Evolutionary conservation across 108 stramenopile species (phyloP), one percentile per base, ranked within the genome.

Genomic region (Mayamaea pseudoterrestris): DNA sequence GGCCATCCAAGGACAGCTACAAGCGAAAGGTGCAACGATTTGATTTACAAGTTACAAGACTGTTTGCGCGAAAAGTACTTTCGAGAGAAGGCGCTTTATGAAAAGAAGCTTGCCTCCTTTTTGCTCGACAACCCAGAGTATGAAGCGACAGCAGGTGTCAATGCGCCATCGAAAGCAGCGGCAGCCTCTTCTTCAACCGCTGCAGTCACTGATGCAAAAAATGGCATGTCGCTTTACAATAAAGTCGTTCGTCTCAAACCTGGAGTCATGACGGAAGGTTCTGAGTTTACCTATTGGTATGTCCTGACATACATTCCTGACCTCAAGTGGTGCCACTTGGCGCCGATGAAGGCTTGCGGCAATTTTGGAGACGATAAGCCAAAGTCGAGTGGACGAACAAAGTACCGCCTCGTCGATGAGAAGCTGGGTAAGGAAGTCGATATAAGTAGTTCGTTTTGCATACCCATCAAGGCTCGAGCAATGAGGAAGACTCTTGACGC

Each of bases 301-400:
- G 90, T 88, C 5, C 43, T 88, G 39, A 88, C 85, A 2, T 93
- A 67, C 53, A 83, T 93, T 37, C 85, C 83, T 3, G 90, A 93
- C 56, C 50, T 93, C 17, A 68, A 75, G 35, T 93, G 85, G 86
- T 83, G 81, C 37, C 85, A 86, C 48, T 56, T 93, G 16, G 83
- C 78, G 12, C 90, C 90, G 17, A 75, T 93, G 76, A 55, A 55
- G 39, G 62, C 64, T 41, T 74, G 61, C 35, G 90, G 90, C 5
- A 35, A 53, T 5, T 88, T 76, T 53, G 76, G 74, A 31, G 43
- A 55, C 7, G 73, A 83, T 11, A 55, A 74, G 24, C 69, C 75
- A 16, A 58, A 73, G 35, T 51, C 67, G 4, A 17, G 58, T 7
- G 90, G 90, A 17, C 59, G 83, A 24, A 64, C 90, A 1, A 78